Conservation (phyloP, 805 yeast species). For the Candida sphagnicola region DNA sequence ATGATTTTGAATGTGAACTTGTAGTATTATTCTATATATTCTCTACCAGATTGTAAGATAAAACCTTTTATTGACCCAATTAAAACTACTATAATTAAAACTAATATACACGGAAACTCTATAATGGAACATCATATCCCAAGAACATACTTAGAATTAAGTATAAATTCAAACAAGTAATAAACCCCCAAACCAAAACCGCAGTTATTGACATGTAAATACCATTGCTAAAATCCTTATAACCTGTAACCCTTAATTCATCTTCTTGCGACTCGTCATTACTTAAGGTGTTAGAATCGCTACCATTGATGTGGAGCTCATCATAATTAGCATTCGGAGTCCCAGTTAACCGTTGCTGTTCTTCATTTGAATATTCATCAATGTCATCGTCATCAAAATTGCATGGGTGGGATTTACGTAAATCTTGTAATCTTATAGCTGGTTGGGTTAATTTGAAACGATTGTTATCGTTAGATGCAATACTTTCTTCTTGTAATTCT, state of each 20-base stretch:
- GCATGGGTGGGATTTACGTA: slow-evolving; percentile 40
- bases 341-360: slow-evolving; percentile 14
- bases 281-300: slow-evolving; percentile 5
- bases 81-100: too few species aligned
- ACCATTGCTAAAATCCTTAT: slow-evolving; percentile 70
- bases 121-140: slow-evolving; percentile 26
- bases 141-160: slow-evolving; percentile 42
- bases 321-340: neutral
- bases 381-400: slow-evolving; percentile 32
- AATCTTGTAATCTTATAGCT: slow-evolving; percentile 36
- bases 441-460: slow-evolving; percentile 34
- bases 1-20: too few species aligned
- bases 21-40: too few species aligned
- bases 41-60: neutral
- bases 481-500: neutral
- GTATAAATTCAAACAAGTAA: slow-evolving; percentile 68
- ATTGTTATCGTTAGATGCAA: slow-evolving; percentile 4
- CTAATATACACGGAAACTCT: slow-evolving; percentile 5
- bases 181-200: slow-evolving; percentile 62
- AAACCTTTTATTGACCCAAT: slow-evolving; percentile 3
- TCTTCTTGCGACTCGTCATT: slow-evolving; percentile 10
- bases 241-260: slow-evolving; percentile 28
- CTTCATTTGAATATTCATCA: slow-evolving; percentile 7
- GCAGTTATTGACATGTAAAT: slow-evolving; percentile 50
- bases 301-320: slow-evolving; percentile 4